A percentile compares a stretch with the other conserved stretches of the same genome.
Evolutionary conservation across 1,284 basidiomycete species (phyloP).

Genomic region (Tilletia walkeri): DNA sequence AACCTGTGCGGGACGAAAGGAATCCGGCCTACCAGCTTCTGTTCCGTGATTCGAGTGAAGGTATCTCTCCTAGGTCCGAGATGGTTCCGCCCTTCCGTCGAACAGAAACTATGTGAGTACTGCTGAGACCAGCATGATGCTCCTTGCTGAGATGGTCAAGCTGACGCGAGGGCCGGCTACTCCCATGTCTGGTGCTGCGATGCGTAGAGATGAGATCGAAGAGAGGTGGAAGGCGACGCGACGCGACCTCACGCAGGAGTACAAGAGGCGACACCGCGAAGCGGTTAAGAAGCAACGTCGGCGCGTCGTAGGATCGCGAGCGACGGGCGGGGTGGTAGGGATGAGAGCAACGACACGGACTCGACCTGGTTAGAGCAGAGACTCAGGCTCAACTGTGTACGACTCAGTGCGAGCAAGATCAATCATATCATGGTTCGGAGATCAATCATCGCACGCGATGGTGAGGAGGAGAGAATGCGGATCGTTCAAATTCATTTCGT

Average conservation of each 20-base stretch:
- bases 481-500: too few species aligned
- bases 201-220: constrained; percentile 27
- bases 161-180: too few species aligned
- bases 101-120: constrained; percentile 7
- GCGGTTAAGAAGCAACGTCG: constrained; percentile 39
- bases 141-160: too few species aligned
- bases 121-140: too few species aligned
- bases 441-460: too few species aligned
- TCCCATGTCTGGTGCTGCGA: not conserved
- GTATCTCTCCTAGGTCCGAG: not conserved
- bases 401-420: too few species aligned
- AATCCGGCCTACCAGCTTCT: not conserved
- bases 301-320: constrained; percentile 27
- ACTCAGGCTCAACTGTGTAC: too few species aligned
- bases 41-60: not conserved
- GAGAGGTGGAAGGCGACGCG: constrained; percentile 32
- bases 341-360: not conserved
- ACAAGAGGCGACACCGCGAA: constrained; percentile 47
- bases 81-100: not conserved
- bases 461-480: too few species aligned
- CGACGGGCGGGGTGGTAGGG: constrained; percentile 18
- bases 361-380: too few species aligned
- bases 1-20: not conserved
- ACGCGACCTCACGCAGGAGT: constrained; percentile 34
- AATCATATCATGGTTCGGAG: too few species aligned